Evolutionary conservation across 75 land plant genomes (phyloP).

Genomic region (Sequoiadendron giganteum): DNA sequence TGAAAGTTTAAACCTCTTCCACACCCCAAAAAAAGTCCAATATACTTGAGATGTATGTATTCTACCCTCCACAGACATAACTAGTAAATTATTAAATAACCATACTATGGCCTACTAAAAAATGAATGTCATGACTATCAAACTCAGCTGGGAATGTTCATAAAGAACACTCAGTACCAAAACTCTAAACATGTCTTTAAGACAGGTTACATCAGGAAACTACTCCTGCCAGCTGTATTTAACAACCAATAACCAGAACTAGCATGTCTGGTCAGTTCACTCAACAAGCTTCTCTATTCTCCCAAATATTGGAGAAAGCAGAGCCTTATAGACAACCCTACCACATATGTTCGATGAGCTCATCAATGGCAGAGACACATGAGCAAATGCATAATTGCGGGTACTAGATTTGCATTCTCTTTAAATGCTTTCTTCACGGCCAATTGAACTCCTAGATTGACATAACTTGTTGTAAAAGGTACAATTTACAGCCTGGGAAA

Average conservation of each 20-base stretch:
- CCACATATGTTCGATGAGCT: background rate
- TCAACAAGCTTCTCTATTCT: background rate
- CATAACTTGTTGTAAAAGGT: background rate
- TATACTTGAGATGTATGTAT: background rate
- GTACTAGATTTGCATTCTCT: background rate
- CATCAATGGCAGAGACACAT: background rate
- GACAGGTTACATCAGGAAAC: background rate
- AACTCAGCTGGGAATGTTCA: background rate
- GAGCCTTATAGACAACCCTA: background rate
- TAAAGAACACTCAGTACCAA: background rate
- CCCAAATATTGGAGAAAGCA: background rate
- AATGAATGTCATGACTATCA: background rate
- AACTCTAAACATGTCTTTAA: background rate
- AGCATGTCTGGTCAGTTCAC: background rate
- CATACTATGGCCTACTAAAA: background rate
- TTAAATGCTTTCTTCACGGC: background rate
- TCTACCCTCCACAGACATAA: background rate
- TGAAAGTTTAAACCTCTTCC: background rate
- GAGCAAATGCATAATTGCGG: background rate
- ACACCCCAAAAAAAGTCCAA: background rate
- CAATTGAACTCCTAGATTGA: background rate
- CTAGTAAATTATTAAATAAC: background rate
- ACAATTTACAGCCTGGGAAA: background rate
- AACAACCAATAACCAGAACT: background rate
- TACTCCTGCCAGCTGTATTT: background rate